Base-by-base conservation (phyloP, 2,329 filamentous ascomycete genomes). In the Tolypocladium pustulatum region DNA sequence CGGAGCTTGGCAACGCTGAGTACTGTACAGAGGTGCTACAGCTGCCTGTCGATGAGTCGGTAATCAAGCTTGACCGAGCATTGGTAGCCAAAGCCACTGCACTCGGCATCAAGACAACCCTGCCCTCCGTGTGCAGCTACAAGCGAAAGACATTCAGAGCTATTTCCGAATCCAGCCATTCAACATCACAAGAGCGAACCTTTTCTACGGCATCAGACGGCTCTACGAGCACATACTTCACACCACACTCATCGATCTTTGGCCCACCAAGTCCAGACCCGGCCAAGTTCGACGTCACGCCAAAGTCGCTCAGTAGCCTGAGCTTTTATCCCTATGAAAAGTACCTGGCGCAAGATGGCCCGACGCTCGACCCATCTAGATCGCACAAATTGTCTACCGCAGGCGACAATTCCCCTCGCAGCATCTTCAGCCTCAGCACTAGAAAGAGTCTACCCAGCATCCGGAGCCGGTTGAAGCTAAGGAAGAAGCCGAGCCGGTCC, bases 291-390 rank as follows among this genome's bases (percentile, higher is more conserved):
- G 55, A 51, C 37, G 51, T 49, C 34, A 56, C 55, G 65, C 63
- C 58, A 66, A 73, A 57, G 73, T 73, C 41, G 12, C 30, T 40
- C 41, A 75, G 73, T 60, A 73, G 67, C 40, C 67, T 79, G 32
- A 78, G 69, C 58, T 82, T 83, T 62, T 70, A 73, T 8, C 74
- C 76, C 36, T 84, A 83, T 63, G 80, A 84, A 37, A 76, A 72
- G 60, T 82, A 81, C 60, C 64, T 83, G 41, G 68, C 73, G 22
- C 72, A 78, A 49, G 62, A 79, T 36, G 74, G 78, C 58, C 73
- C 74, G 8, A 73, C 73, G 43, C 68, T 76, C 40, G 72, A 73
- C 61, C 76, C 77, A 60, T 72, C 75, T 54, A 78, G 58, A 49
- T 53, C 57, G 4, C 54, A 37, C 53, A 58, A 71, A 59, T 61